Base-by-base conservation (phyloP, 1,284 basidiomycete genomes). In the Takashimella koratensis region DNA sequence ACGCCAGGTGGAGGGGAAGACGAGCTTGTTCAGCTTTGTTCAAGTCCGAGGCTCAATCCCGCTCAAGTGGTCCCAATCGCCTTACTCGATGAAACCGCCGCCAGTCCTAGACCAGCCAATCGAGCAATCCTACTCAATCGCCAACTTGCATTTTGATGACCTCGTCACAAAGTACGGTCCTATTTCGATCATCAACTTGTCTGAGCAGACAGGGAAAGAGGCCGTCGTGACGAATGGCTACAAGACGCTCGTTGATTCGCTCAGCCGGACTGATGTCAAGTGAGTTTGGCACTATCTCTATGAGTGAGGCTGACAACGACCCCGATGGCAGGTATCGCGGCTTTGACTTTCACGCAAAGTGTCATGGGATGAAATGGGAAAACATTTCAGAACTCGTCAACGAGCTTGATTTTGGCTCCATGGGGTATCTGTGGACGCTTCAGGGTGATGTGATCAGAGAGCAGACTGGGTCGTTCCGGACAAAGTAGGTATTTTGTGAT, bases 311-410 rank as follows among this genome's bases (percentile, higher is more conserved):
- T 45, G 24, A 16, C 19, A 6, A 20, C 21, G 21, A 3, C 39
- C 44, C 19, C 45, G 5, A n/a, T 21, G 22, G 19, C 49, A 69
- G 66, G 23, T 76, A 75, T 47, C 57, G 63, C 19, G 68, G 60
- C 58, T 96, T 93, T 67, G 92, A 96, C 70, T 97, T 97, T 73
- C 94, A 97, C 73, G 81, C 80, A 6, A 88, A 94, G 73, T 95
- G 74, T 57, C 62, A 71, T 46, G 71, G 68, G 13, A 73, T 71
- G 68, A 70, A 73, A 83, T 95, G 77, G 67, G 93, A 96, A 77
- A 94, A 95, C 56, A 92, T 98, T 50, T 82, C 84, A 5, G 86
- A 86, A 56, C 80, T 98, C 26, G 82, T 90, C 51, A 75, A 80
- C n/a, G 73, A 80, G 27, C 80, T 93, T 70, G 84, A 86, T 58